These are phyloP conservation scores for Cucurbita moschata DNA, from an alignment of 306 rosid genomes.

Conservation along the genomic window DNA sequence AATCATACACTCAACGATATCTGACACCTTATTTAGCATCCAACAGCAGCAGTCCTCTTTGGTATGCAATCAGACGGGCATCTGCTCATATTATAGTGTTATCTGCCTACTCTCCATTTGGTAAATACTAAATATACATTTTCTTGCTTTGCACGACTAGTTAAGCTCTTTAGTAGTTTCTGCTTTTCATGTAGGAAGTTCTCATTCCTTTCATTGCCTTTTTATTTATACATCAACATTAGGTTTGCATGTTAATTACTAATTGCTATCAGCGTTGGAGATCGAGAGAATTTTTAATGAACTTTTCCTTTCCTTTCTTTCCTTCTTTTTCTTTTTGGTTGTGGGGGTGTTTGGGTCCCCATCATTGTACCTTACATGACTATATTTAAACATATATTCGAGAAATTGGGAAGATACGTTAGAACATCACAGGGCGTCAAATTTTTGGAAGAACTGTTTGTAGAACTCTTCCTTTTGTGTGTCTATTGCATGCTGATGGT, in stretches of 20 bases:
- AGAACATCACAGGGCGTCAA: background rate
- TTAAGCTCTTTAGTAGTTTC: background rate
- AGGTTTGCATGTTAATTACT: background rate
- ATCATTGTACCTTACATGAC: background rate
- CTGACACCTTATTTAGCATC: slow-evolving; percentile 68
- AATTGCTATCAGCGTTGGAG: background rate
- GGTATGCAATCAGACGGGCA: slow-evolving; percentile 93
- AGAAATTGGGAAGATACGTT: background rate
- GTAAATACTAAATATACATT: slow-evolving; percentile 20
- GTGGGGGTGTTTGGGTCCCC: background rate
- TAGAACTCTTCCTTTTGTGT: too few species aligned
- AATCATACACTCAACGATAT: slow-evolving; percentile 54
- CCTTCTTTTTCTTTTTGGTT: background rate
- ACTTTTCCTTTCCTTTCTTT: background rate
- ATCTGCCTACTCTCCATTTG: slow-evolving; percentile 83
- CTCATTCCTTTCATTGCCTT: slow-evolving; percentile 5
- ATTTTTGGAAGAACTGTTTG: too few species aligned
- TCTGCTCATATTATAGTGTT: slow-evolving; percentile 90
- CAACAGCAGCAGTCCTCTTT: slow-evolving; percentile 75
- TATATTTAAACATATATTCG: background rate
- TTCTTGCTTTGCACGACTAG: background rate
- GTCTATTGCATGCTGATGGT: too few species aligned
- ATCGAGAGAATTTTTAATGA: background rate
- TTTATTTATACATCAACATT: background rate
- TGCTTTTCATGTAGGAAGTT: slow-evolving; percentile 63